phyloP scores from a whole-genome alignment of 2,329 filamentous ascomycete genomes.

The Colletotrichum lupini region DNA sequence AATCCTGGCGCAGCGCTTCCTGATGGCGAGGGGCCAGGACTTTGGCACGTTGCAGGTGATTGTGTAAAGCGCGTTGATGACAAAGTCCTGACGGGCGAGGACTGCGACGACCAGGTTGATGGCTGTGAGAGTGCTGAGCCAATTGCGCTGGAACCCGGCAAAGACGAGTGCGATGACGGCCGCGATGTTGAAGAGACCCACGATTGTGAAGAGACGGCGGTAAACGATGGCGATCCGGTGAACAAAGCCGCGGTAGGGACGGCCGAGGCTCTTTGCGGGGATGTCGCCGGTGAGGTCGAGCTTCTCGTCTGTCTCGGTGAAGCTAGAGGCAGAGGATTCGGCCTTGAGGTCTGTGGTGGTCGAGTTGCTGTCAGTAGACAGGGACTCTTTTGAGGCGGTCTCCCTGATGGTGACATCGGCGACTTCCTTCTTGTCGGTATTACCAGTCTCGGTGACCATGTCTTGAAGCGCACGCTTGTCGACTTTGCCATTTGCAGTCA shows the following conservation, averaged over 20 bases:
- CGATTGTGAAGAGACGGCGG: conserved; percentile 64
- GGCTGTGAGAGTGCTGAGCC: conserved; percentile 55
- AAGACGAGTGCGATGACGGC: conserved; percentile 57
- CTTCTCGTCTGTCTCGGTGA: conserved; percentile 30
- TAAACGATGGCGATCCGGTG: conserved; percentile 64
- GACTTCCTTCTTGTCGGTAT: conserved; percentile 3
- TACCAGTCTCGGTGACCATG: conserved; percentile 39
- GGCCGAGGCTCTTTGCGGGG: conserved; percentile 53
- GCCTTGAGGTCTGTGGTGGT: conserved; percentile 1
- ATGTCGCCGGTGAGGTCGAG: conserved; percentile 39
- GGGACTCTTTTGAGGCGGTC: conserved; percentile 12
- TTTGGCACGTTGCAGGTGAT: conserved; percentile 56
- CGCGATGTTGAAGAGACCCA: conserved; percentile 61
- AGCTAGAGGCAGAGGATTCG: conserved; percentile 25
- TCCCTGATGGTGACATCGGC: conserved; percentile 4
- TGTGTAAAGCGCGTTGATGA: conserved; percentile 64
- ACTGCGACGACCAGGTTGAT: conserved; percentile 61
- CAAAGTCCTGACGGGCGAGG: conserved; percentile 62
- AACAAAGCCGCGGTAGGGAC: conserved; percentile 52
- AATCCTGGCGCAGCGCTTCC: conserved; percentile 59
- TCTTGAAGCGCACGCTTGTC: conserved; percentile 60
- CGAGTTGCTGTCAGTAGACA: neutral
- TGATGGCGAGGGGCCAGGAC: conserved; percentile 58
- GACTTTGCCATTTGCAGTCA: conserved; percentile 67
- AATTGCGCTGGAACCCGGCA: conserved; percentile 24